These are phyloP conservation scores for Diplocarpon mali DNA, from an alignment of 2,329 filamentous ascomycete genomes.

Conservation along the genomic window DNA sequence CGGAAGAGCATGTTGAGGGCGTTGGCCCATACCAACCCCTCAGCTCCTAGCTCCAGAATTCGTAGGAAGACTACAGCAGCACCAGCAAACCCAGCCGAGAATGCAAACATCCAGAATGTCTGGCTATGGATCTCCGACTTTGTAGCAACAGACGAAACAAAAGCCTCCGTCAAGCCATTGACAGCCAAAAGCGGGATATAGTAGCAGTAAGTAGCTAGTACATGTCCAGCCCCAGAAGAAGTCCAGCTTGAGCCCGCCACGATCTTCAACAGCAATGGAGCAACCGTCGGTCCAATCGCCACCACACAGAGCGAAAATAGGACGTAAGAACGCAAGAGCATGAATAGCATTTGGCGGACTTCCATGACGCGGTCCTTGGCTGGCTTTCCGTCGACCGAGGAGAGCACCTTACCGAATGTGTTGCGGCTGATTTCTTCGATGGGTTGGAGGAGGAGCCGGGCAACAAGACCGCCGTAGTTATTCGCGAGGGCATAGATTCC, in stretches of 20 bases:
- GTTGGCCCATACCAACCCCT: conserved; percentile 77
- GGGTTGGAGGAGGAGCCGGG: conserved; percentile 84
- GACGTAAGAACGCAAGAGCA: conserved; percentile 61
- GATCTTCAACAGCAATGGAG: conserved; percentile 61
- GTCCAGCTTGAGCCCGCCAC: conserved; percentile 73
- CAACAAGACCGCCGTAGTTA: conserved; percentile 86
- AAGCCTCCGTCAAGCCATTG: conserved; percentile 86
- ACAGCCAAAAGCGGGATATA: conserved; percentile 88
- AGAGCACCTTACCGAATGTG: conserved; percentile 74
- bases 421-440: conserved; percentile 88
- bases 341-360: conserved; percentile 42
- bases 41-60: conserved; percentile 59
- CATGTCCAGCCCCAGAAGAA: conserved; percentile 56
- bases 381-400: conserved; percentile 24
- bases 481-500: conserved; percentile 87
- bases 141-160: conserved; percentile 78
- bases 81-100: conserved; percentile 64
- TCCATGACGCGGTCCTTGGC: conserved; percentile 28
- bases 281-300: conserved; percentile 62
- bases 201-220: conserved; percentile 75
- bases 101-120: conserved; percentile 72
- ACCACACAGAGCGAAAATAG: conserved; percentile 61
- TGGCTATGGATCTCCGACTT: conserved; percentile 65
- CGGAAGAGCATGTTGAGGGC: conserved; percentile 80
- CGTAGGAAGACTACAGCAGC: conserved; percentile 66